Evolutionary conservation across 1,284 basidiomycete species (phyloP).

Genomic region (Ustilago bromivora): DNA sequence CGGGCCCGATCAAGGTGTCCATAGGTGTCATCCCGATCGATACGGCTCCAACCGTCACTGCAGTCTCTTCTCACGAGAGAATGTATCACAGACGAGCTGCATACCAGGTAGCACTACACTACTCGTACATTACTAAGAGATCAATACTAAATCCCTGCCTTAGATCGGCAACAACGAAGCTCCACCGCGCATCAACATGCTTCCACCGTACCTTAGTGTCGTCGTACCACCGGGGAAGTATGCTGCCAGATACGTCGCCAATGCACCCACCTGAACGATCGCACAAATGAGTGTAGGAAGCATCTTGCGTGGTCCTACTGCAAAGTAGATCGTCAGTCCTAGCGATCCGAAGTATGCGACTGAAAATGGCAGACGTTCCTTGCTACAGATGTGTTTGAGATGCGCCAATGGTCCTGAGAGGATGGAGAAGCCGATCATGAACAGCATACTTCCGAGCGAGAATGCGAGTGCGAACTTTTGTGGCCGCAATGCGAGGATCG

Average conservation of each 20-base stretch:
- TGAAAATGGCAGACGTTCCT: constrained; percentile 75
- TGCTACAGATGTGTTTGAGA: constrained; percentile 64
- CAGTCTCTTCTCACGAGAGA: neutral
- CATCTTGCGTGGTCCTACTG: constrained; percentile 62
- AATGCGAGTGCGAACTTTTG: constrained; percentile 69
- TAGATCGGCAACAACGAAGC: constrained; percentile 62
- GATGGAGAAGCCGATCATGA: constrained; percentile 67
- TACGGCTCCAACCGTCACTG: neutral
- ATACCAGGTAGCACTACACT: neutral
- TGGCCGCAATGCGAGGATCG: constrained; percentile 73
- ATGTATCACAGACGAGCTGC: neutral
- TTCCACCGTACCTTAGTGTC: constrained; percentile 64
- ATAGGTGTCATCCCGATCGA: neutral
- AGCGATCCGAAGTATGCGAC: constrained; percentile 70
- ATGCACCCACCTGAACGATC: constrained; percentile 60
- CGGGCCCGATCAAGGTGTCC: neutral
- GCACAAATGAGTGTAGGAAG: constrained; percentile 63
- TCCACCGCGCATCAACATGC: constrained; percentile 62
- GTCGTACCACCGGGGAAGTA: constrained; percentile 68
- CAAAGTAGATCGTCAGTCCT: constrained; percentile 68
- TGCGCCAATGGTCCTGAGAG: constrained; percentile 67
- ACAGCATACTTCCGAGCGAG: constrained; percentile 64
- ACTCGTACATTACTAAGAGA: neutral
- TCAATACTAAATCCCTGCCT: neutral
- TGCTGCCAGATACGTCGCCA: constrained; percentile 64